These are phyloP conservation scores for Aspergillus transmontanensis DNA, from an alignment of 2,329 filamentous ascomycete species.

Conservation along the genomic window DNA sequence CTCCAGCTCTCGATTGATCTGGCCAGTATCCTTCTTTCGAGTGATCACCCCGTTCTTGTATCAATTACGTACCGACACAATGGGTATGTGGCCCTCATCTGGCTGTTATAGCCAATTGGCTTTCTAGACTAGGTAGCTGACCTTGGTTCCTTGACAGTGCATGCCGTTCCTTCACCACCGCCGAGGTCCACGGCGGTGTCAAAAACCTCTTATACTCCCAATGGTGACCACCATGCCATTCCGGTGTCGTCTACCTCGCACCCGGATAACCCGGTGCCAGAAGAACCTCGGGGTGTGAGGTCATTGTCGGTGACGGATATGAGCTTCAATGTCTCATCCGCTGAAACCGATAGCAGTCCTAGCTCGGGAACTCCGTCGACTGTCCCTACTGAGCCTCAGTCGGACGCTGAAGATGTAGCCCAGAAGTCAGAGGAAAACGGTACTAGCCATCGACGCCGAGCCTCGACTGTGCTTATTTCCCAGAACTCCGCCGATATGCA, in stretches of 20 bases:
- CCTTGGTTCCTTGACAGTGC: constrained; percentile 24
- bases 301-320: constrained; percentile 39
- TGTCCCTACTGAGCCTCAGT: constrained; percentile 44
- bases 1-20: not conserved
- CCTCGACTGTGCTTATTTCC: constrained; percentile 56
- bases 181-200: constrained; percentile 30
- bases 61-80: constrained; percentile 1
- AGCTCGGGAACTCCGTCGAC: constrained; percentile 44
- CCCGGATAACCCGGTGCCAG: constrained; percentile 50
- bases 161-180: constrained; percentile 31
- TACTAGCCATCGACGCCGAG: constrained; percentile 40
- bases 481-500: constrained; percentile 62
- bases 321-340: constrained; percentile 31
- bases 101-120: constrained; percentile 2
- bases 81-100: constrained; percentile 12
- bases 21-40: not conserved
- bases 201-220: constrained; percentile 23
- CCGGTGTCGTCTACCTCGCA: constrained; percentile 47
- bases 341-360: constrained; percentile 37
- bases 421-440: constrained; percentile 20
- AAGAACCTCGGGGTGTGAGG: constrained; percentile 46
- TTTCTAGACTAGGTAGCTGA: not conserved
- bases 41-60: not conserved
- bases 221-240: constrained; percentile 32
- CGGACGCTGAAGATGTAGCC: constrained; percentile 36